Evolutionary conservation across 1,284 basidiomycete genomes (phyloP).

Genomic region (Sphagnurus paluster): DNA sequence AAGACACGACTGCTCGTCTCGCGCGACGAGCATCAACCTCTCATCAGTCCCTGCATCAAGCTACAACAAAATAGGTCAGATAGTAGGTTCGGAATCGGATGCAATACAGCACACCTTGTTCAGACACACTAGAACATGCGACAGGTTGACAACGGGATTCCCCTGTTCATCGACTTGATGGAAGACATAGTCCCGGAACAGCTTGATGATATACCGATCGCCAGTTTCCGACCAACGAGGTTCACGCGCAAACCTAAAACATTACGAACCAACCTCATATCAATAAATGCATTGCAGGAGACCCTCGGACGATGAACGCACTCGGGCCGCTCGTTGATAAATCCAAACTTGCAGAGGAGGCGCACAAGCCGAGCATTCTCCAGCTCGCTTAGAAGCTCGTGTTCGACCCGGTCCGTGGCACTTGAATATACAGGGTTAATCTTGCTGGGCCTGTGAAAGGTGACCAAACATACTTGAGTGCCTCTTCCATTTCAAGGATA

Average conservation of each 20-base stretch:
- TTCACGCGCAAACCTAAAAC: slow-evolving; percentile 85
- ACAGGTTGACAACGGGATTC: slow-evolving; percentile 87
- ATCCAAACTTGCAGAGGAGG: slow-evolving; percentile 91
- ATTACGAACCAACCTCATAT: no score
- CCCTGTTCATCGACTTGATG: slow-evolving; percentile 94
- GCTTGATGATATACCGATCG: slow-evolving; percentile 96
- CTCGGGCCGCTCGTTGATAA: slow-evolving; percentile 99
- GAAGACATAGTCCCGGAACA: slow-evolving; percentile 98
- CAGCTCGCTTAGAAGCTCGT: slow-evolving; percentile 86
- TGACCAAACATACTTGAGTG: slow-evolving; percentile 59
- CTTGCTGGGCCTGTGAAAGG: slow-evolving; percentile 8
- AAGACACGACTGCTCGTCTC: slow-evolving; percentile 95
- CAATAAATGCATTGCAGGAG: neutral
- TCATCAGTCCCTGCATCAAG: slow-evolving; percentile 94
- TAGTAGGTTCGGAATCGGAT: neutral
- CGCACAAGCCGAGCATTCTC: slow-evolving; percentile 96
- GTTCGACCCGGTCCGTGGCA: slow-evolving; percentile 81
- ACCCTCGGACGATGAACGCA: slow-evolving; percentile 40
- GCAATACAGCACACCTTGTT: slow-evolving; percentile 69
- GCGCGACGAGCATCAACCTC: slow-evolving; percentile 89
- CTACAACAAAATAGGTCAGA: slow-evolving; percentile 37
- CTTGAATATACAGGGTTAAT: slow-evolving; percentile 36
- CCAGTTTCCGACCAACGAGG: slow-evolving; percentile 98
- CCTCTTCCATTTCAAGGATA: slow-evolving; percentile 82
- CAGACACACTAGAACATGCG: slow-evolving; percentile 87